phyloP scores from a whole-genome alignment of 2,329 filamentous ascomycete genomes.

The Colletotrichum endophyticum region DNA sequence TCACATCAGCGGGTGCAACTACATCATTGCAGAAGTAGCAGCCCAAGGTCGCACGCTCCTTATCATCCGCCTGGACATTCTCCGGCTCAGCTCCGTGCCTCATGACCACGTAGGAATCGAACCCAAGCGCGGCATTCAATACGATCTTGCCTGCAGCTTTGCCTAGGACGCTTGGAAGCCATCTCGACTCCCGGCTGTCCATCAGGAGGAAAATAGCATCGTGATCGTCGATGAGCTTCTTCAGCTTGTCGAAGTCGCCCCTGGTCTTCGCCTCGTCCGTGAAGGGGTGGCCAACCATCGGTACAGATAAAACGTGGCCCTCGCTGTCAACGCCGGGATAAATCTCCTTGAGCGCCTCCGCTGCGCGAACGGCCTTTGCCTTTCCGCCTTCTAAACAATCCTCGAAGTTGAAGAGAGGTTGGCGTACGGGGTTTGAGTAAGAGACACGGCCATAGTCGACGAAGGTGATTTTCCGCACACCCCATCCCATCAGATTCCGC shows the following conservation, averaged over 20 bases:
- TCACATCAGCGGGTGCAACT: conserved; percentile 89
- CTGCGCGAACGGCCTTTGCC: conserved; percentile 81
- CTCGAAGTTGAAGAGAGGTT: conserved; percentile 88
- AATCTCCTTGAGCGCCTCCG: conserved; percentile 80
- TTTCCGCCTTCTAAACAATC: conserved; percentile 88
- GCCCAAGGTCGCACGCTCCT: conserved; percentile 73
- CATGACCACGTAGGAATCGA: conserved; percentile 98
- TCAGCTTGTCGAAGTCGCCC: conserved; percentile 76
- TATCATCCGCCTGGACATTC: conserved; percentile 32
- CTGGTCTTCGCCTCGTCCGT: conserved; percentile 72
- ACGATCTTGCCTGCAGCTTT: conserved; percentile 94
- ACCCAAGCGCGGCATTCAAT: conserved; percentile 94
- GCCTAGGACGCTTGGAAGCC: conserved; percentile 95
- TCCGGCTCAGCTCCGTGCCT: conserved; percentile 77
- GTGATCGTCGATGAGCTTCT: conserved; percentile 79
- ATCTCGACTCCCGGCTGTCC: conserved; percentile 93
- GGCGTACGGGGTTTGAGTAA: conserved; percentile 94
- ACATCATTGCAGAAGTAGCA: conserved; percentile 99
- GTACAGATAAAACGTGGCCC: conserved; percentile 84
- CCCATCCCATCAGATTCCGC: conserved; percentile 92
- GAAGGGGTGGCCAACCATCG: conserved; percentile 94
- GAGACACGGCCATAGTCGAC: conserved; percentile 93
- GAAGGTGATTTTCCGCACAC: conserved; percentile 92
- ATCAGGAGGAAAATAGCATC: conserved; percentile 96
- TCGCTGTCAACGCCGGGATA: conserved; percentile 87